Conservation (phyloP, 2,329 filamentous ascomycete species). For the Fusarium sublunatum region DNA sequence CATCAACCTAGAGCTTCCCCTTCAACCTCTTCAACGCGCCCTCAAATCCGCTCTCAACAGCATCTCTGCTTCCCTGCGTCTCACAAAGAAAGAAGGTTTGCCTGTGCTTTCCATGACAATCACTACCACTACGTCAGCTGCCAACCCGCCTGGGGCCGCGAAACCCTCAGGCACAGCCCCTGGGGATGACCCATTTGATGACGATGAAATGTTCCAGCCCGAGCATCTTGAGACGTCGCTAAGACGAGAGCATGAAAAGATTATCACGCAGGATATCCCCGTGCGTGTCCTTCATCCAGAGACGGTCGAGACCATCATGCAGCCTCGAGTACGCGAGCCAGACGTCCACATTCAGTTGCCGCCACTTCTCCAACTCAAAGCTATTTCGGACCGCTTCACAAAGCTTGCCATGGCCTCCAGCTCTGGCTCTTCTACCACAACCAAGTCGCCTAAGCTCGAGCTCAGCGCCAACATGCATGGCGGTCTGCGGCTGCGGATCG, state of each 20-base stretch:
- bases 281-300: conserved; percentile 87
- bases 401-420: conserved; percentile 74
- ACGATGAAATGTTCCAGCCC: conserved; percentile 60
- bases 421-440: conserved; percentile 55
- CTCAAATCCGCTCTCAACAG: conserved; percentile 87
- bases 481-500: conserved; percentile 80
- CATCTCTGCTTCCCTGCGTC: conserved; percentile 82
- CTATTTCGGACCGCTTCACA: conserved; percentile 94
- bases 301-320: conserved; percentile 91
- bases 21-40: conserved; percentile 89
- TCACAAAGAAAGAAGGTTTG: conserved; percentile 91
- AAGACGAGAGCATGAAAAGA: conserved; percentile 81
- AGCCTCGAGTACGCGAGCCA: conserved; percentile 88
- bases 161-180: conserved; percentile 43
- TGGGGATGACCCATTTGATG: conserved; percentile 55
- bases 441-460: conserved; percentile 76
- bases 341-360: conserved; percentile 95
- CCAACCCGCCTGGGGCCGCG: conserved; percentile 50
- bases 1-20: conserved; percentile 95
- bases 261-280: conserved; percentile 96
- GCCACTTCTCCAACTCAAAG: conserved; percentile 87
- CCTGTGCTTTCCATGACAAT: conserved; percentile 93
- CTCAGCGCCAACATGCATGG: conserved; percentile 96
- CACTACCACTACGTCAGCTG: conserved; percentile 73
- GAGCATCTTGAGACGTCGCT: conserved; percentile 67